Evolutionary conservation across 129 eudicot species (phyloP).

Genomic region (Helianthus annuus): DNA sequence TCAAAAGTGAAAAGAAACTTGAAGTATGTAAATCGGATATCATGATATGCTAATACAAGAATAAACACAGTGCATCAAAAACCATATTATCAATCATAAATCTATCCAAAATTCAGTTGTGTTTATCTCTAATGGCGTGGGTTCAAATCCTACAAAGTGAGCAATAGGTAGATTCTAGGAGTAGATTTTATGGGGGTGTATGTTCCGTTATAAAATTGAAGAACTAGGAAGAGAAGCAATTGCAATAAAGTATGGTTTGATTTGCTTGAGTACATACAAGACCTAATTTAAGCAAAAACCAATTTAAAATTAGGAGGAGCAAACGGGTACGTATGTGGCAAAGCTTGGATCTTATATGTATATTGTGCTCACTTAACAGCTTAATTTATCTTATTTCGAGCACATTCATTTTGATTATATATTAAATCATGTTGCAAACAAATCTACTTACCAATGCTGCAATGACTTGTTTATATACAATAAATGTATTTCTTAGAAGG

Average conservation of each 20-base stretch:
- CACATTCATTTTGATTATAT: neutral
- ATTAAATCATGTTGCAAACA: neutral
- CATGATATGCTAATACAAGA: neutral
- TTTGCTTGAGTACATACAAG: too few relatives aligned
- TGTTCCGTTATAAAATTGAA: too few relatives aligned
- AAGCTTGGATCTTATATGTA: neutral
- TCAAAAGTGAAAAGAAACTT: neutral
- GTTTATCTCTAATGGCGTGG: too few relatives aligned
- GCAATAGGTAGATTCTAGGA: too few relatives aligned
- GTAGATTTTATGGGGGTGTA: too few relatives aligned
- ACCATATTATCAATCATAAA: neutral
- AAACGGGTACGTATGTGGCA: neutral
- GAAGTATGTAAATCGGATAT: neutral
- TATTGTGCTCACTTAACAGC: neutral
- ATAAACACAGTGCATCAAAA: neutral
- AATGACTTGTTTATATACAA: conserved; percentile 15
- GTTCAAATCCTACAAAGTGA: too few relatives aligned
- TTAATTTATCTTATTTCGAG: neutral
- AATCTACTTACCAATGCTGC: conserved; percentile 7
- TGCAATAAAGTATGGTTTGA: too few relatives aligned
- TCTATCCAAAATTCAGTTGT: neutral
- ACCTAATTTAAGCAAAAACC: neutral
- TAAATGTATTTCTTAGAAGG: conserved; percentile 5
- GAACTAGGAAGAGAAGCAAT: too few relatives aligned
- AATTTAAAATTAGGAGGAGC: neutral